These are phyloP conservation scores for Xylaria polymorpha DNA, from an alignment of 2,329 filamentous ascomycete species.

Conservation along the genomic window DNA sequence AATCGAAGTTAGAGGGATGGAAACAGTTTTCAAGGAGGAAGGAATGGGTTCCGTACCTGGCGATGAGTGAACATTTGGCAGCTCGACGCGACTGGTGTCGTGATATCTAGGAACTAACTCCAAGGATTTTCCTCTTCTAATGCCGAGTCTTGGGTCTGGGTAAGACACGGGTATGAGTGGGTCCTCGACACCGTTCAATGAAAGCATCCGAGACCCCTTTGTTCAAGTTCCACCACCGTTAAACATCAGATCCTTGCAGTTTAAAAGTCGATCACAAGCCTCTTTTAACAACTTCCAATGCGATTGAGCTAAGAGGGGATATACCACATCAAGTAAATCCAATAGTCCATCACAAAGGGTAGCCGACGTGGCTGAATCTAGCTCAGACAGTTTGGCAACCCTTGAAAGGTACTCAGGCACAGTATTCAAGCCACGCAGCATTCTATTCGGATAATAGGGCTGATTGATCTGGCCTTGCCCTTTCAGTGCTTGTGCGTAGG, in stretches of 20 bases:
- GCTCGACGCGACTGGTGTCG: not conserved
- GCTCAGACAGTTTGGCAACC: slow-evolving; percentile 75
- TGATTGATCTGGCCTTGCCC: slow-evolving; percentile 64
- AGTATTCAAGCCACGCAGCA: slow-evolving; percentile 48
- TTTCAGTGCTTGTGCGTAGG: slow-evolving; percentile 82
- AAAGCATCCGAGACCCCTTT: slow-evolving; percentile 13
- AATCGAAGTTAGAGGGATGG: not conserved
- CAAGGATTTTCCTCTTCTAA: not conserved
- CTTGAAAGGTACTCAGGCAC: slow-evolving; percentile 64
- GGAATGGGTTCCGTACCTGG: not conserved
- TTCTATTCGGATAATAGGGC: slow-evolving; percentile 43
- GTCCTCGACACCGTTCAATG: not conserved
- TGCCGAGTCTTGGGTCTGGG: slow-evolving; percentile 4
- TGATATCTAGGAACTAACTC: not conserved
- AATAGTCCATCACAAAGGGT: slow-evolving; percentile 69
- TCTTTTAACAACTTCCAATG: slow-evolving; percentile 79
- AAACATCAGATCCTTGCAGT: slow-evolving; percentile 69
- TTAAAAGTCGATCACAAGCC: slow-evolving; percentile 75
- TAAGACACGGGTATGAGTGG: not conserved
- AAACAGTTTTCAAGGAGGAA: not conserved
- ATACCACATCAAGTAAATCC: slow-evolving; percentile 59
- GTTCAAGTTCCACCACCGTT: slow-evolving; percentile 40
- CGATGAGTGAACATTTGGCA: not conserved
- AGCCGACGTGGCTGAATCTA: slow-evolving; percentile 74
- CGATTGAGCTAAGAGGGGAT: slow-evolving; percentile 57